Percentiles rank a stretch among this genome's conserved stretches.
These are phyloP conservation scores for Schwanniomyces etchellsii DNA, from an alignment of 1,139 yeast genomes.

Conservation along the genomic window DNA sequence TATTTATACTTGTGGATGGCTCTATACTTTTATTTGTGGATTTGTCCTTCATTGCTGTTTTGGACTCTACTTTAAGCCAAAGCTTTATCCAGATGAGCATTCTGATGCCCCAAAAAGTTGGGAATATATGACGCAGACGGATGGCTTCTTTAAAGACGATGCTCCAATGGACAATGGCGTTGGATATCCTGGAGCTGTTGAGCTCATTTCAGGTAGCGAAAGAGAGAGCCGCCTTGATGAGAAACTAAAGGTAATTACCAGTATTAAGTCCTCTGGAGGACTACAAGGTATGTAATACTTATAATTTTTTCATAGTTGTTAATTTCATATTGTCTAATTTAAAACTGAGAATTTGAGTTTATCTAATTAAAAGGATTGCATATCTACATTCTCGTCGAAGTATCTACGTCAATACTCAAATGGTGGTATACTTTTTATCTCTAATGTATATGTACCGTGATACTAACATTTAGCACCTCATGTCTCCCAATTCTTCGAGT, in stretches of 20 bases:
- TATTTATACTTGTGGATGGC: too few species aligned
- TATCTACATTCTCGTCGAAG: too few species aligned
- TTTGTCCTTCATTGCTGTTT: constrained; percentile 9
- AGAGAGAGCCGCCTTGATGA: constrained; percentile 8
- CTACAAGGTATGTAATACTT: too few species aligned
- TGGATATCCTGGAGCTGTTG: constrained; percentile 11
- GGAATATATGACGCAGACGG: constrained; percentile 13
- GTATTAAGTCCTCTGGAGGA: constrained; percentile 12
- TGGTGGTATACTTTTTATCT: too few species aligned
- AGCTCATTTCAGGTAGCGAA: constrained; percentile 6
- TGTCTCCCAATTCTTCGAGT: too few species aligned
- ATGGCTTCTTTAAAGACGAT: constrained; percentile 14
- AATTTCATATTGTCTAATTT: too few species aligned
- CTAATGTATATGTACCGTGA: too few species aligned
- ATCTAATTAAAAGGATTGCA: too few species aligned
- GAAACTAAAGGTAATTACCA: constrained; percentile 11
- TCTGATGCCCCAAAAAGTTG: constrained; percentile 12
- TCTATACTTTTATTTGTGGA: constrained; percentile 9
- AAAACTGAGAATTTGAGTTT: too few species aligned
- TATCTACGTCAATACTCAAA: too few species aligned
- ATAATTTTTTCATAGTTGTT: too few species aligned
- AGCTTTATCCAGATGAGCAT: constrained; percentile 10
- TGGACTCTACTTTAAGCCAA: constrained; percentile 10
- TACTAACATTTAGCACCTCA: too few species aligned
- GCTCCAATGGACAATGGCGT: constrained; percentile 10